Evolutionary conservation across 2,329 filamentous ascomycete species (phyloP).

Genomic region (Apiospora rasikravindrae): DNA sequence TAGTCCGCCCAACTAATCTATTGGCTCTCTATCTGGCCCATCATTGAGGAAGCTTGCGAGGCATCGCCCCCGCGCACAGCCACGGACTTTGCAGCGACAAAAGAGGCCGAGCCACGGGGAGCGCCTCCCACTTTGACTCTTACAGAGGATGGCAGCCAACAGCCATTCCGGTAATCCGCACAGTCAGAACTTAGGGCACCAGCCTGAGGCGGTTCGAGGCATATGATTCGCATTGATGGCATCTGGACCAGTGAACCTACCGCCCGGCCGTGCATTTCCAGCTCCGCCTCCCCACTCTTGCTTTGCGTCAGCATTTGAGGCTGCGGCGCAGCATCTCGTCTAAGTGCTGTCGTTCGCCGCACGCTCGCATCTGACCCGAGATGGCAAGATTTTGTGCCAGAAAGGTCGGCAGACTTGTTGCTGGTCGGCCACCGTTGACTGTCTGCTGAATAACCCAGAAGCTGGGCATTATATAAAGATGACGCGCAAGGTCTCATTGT

Average conservation of each 20-base stretch:
- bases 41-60: not conserved
- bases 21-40: not conserved
- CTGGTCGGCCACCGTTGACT: not conserved
- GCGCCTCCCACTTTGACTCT: not conserved
- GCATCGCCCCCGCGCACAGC: conserved; percentile 11
- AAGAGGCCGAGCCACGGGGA: not conserved
- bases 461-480: conserved; percentile 15
- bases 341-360: not conserved
- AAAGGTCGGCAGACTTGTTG: not conserved
- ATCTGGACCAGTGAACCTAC: not conserved
- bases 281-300: conserved; percentile 5
- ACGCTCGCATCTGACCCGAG: not conserved
- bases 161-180: not conserved
- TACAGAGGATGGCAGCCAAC: not conserved
- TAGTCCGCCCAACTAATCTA: not conserved
- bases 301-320: conserved; percentile 12
- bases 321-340: not conserved
- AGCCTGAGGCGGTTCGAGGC: not conserved
- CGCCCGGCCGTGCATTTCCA: not conserved
- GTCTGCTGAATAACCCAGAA: conserved; percentile 8
- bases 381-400: not conserved
- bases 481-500: conserved; percentile 3
- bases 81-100: not conserved
- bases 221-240: not conserved
- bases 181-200: not conserved